phyloP scores from a whole-genome alignment of 257 asterid genomes.

The Fraxinus quadrangulata region DNA sequence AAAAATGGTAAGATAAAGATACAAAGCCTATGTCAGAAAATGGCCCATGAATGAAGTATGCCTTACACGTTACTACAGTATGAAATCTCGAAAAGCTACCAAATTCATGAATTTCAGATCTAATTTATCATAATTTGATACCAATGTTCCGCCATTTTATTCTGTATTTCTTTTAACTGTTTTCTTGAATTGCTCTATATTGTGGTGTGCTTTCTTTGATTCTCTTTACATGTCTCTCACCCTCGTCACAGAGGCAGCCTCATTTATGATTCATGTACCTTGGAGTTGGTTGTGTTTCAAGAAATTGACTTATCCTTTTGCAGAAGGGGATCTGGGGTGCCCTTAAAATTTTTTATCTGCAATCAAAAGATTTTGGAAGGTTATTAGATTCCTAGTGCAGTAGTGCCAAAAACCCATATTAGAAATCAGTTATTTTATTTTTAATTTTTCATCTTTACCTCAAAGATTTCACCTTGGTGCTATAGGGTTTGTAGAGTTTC shows the following conservation, averaged over 20 bases:
- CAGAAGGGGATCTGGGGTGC: slow-evolving; percentile 56
- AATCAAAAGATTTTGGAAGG: slow-evolving; percentile 27
- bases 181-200: slow-evolving; percentile 26
- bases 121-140: slow-evolving; percentile 38
- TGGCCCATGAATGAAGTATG: slow-evolving; percentile 32
- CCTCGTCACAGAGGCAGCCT: slow-evolving; percentile 18
- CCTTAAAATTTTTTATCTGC: slow-evolving; percentile 36
- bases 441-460: not conserved
- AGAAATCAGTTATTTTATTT: slow-evolving; percentile 13
- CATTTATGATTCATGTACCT: slow-evolving; percentile 44
- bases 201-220: slow-evolving; percentile 36
- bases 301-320: slow-evolving; percentile 36
- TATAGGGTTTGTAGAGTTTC: slow-evolving; percentile 1
- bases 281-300: slow-evolving; percentile 32
- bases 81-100: slow-evolving; percentile 18
- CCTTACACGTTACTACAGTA: slow-evolving; percentile 33
- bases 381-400: slow-evolving; percentile 34
- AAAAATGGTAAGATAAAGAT: slow-evolving; percentile 22
- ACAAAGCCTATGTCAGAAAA: slow-evolving; percentile 28
- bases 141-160: slow-evolving; percentile 55
- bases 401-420: slow-evolving; percentile 20
- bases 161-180: slow-evolving; percentile 12
- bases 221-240: slow-evolving; percentile 16
- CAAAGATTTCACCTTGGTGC: not conserved
- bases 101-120: slow-evolving; percentile 45